These are phyloP conservation scores for Calonectria pseudoturangicola DNA, from an alignment of 2,329 filamentous ascomycete species.

Conservation along the genomic window DNA sequence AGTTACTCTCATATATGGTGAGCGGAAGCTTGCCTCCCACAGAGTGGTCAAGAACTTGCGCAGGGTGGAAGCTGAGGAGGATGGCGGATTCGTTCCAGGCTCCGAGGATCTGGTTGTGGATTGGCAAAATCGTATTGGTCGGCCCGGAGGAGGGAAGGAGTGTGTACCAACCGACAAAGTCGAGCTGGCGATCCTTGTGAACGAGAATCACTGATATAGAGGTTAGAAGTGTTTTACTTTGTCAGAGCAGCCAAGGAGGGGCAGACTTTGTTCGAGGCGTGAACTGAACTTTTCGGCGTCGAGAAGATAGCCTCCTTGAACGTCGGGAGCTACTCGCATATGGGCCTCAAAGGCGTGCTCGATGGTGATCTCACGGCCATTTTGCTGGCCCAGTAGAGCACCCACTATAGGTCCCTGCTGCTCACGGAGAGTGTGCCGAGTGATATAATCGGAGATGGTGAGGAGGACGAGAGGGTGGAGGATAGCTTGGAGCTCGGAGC, in stretches of 20 bases:
- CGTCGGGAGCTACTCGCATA: constrained; percentile 64
- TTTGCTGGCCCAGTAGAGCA: constrained; percentile 92
- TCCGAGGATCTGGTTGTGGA: constrained; percentile 86
- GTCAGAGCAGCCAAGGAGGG: background rate
- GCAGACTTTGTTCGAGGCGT: constrained; percentile 88
- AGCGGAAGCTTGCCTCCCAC: constrained; percentile 89
- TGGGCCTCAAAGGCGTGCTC: constrained; percentile 95
- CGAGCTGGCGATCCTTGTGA: constrained; percentile 87
- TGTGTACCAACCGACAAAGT: constrained; percentile 95
- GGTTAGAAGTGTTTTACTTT: constrained; percentile 20
- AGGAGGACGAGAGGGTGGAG: constrained; percentile 96
- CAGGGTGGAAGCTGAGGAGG: constrained; percentile 89
- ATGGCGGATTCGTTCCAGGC: constrained; percentile 90
- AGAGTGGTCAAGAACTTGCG: constrained; percentile 70
- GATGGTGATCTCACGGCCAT: constrained; percentile 91
- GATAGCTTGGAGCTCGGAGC: constrained; percentile 85
- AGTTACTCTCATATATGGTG: constrained; percentile 91
- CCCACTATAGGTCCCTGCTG: constrained; percentile 87
- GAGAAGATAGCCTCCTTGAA: constrained; percentile 76
- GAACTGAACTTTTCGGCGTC: constrained; percentile 83
- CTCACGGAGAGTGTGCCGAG: constrained; percentile 87
- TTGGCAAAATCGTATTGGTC: constrained; percentile 78
- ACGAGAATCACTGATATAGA: constrained; percentile 84
- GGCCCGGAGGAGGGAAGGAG: constrained; percentile 84
- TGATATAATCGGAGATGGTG: constrained; percentile 97